These are phyloP conservation scores for Nothophytophthora sp. DNA, from an alignment of 352 stramenopile species.

Conservation along the genomic window DNA sequence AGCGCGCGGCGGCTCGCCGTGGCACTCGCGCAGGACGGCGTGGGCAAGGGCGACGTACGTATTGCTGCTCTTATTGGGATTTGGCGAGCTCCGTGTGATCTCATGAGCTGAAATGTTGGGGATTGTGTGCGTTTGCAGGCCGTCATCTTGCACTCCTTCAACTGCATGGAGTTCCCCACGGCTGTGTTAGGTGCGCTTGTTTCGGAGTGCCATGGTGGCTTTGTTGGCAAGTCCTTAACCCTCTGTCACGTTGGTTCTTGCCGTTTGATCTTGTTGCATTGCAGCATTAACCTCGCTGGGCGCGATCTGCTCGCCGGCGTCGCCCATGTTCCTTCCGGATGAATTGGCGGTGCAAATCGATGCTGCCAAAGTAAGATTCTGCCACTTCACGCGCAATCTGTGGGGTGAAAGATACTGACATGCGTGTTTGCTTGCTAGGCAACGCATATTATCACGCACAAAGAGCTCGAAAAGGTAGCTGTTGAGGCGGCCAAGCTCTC, in stretches of 20 bases:
- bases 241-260: not conserved
- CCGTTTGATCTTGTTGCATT: not conserved
- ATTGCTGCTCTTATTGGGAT: not conserved
- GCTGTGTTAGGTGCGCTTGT: constrained; percentile 43
- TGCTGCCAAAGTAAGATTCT: constrained; percentile 33
- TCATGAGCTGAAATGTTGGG: too few relatives aligned
- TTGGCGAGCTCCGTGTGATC: too few relatives aligned
- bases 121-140: constrained; percentile 29
- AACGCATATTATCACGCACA: constrained; percentile 59
- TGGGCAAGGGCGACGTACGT: constrained; percentile 53
- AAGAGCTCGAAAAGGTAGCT: constrained; percentile 42
- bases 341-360: constrained; percentile 54
- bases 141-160: constrained; percentile 66
- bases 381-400: too few relatives aligned
- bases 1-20: constrained; percentile 39
- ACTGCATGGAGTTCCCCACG: constrained; percentile 69
- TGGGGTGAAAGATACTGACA: too few relatives aligned
- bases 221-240: constrained; percentile 1
- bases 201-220: not conserved
- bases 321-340: constrained; percentile 49
- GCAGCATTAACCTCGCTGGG: constrained; percentile 51
- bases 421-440: constrained; percentile 26
- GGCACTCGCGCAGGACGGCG: constrained; percentile 39
- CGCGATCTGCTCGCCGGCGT: constrained; percentile 56
- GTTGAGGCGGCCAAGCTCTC: constrained; percentile 39